Evolutionary conservation across 495 filamentous ascomycete species (phyloP).

Genomic region (Extremus antarcticus): DNA sequence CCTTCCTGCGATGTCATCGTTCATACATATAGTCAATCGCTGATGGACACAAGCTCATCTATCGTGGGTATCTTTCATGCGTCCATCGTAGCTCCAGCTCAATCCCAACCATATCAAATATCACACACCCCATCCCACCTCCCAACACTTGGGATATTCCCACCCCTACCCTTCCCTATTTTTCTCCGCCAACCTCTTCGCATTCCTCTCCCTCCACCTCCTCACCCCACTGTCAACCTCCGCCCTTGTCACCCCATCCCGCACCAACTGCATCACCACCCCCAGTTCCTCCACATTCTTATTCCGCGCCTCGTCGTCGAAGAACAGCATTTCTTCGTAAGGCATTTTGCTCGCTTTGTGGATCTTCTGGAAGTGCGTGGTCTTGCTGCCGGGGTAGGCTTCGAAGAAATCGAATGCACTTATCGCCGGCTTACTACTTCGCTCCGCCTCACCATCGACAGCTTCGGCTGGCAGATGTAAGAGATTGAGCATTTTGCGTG

Average conservation of each 20-base stretch:
- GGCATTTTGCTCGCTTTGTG: slow-evolving; percentile 52
- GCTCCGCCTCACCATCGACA: slow-evolving; percentile 17
- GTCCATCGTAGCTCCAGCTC: no score
- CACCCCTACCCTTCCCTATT: neutral
- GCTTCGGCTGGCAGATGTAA: slow-evolving; percentile 50
- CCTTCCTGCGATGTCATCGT: no score
- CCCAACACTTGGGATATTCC: neutral
- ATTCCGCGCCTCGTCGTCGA: slow-evolving; percentile 88
- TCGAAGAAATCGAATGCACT: slow-evolving; percentile 78
- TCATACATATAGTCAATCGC: no score
- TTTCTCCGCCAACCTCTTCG: neutral
- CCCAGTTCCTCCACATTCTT: slow-evolving; percentile 68
- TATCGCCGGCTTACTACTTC: slow-evolving; percentile 43
- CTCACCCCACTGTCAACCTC: slow-evolving; percentile 71
- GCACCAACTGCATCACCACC: slow-evolving; percentile 70
- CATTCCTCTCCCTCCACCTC: slow-evolving; percentile 65
- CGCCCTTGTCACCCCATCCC: slow-evolving; percentile 64
- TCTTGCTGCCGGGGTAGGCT: slow-evolving; percentile 84
- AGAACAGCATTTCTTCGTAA: slow-evolving; percentile 87
- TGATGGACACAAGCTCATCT: neutral
- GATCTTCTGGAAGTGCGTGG: slow-evolving; percentile 67
- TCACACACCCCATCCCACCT: no score
- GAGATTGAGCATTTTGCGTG: slow-evolving; percentile 65
- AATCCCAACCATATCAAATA: no score
- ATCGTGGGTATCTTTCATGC: neutral